These are phyloP conservation scores for Cystoderma amianthinum DNA, from an alignment of 768 basidiomycete genomes.

Conservation along the genomic window DNA sequence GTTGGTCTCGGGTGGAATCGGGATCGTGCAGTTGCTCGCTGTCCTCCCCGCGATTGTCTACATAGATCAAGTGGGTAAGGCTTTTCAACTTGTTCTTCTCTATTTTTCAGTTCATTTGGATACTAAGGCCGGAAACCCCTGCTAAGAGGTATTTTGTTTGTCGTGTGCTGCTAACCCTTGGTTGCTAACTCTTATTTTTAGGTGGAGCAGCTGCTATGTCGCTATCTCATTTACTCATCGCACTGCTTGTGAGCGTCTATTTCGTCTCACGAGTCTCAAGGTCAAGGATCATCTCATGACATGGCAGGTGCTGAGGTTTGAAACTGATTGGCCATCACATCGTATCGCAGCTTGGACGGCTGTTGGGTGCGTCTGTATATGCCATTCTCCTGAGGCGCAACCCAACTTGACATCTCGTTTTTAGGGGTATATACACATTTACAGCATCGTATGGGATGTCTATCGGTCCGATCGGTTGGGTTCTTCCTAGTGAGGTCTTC, in stretches of 20 bases:
- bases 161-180: neutral
- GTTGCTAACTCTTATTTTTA: conserved; percentile 4
- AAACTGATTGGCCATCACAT: conserved; percentile 53
- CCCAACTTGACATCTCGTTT: neutral
- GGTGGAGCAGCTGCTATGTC: conserved; percentile 62
- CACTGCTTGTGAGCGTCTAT: conserved; percentile 47
- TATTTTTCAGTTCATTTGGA: neutral
- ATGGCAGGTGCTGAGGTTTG: conserved; percentile 38
- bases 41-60: conserved; percentile 68
- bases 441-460: conserved; percentile 74
- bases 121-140: conserved; percentile 58
- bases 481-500: conserved; percentile 80
- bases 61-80: conserved; percentile 58
- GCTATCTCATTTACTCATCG: conserved; percentile 56
- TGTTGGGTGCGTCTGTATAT: conserved; percentile 42
- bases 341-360: conserved; percentile 56
- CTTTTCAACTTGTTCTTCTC: neutral
- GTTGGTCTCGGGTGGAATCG: conserved; percentile 72
- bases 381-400: neutral
- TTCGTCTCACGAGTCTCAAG: neutral
- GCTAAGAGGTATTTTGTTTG: conserved; percentile 31
- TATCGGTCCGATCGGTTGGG: conserved; percentile 79
- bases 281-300: conserved; percentile 4
- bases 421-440: conserved; percentile 64
- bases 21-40: conserved; percentile 71